Evolutionary conservation across 345 rosid species (phyloP), one percentile per base, ranked within the genome.

Genomic region (Rhodamnia rubescens): DNA sequence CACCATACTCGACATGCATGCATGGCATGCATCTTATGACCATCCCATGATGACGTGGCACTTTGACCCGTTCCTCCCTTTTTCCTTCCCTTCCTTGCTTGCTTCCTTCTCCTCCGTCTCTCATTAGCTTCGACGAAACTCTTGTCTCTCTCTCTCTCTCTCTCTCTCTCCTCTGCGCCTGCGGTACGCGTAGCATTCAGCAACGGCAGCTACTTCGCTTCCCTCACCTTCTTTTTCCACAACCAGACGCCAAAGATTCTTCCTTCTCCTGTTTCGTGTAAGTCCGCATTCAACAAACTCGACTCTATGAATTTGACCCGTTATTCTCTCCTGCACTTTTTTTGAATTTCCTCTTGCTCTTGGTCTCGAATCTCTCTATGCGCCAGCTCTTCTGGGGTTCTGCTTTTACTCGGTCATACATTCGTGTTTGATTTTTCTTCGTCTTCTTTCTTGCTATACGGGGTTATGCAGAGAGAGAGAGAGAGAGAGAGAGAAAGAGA

Each of bases 401-500:
- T 32, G 8, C 74, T 84, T 91, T 92, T 89, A 91, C 93, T 84
- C 57, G 90, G 92, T 93, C 94, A 61, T 87, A 36, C 44, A 51
- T 85, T 89, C 88, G 89, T 86, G 52, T 92, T 91, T 91, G 90
- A 92, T 88, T 92, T 92, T 89, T 87, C 94, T 86, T 83, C 90
- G 64, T 81, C 83, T 84, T 82, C 84, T 84, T 81, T 40, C 40
- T 53, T 55, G 49, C 69, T 47, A 36, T 74, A 13, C 57, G n/a
- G 82, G 36, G 56, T 15, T 53, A 53, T 8, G 81, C 84, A 59
- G 20, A 74, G 83, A 83, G 50, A 36, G 40, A 36, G 40, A 36
- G 40, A 36, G 40, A 36, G 40, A 36, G 40, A 36, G 40, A 36
- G 2, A 59, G 20, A 74, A 81, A 83, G 50, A 85, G 32, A 57